Base-by-base conservation (phyloP, 768 basidiomycete genomes). In the Suillus tomentosus region DNA sequence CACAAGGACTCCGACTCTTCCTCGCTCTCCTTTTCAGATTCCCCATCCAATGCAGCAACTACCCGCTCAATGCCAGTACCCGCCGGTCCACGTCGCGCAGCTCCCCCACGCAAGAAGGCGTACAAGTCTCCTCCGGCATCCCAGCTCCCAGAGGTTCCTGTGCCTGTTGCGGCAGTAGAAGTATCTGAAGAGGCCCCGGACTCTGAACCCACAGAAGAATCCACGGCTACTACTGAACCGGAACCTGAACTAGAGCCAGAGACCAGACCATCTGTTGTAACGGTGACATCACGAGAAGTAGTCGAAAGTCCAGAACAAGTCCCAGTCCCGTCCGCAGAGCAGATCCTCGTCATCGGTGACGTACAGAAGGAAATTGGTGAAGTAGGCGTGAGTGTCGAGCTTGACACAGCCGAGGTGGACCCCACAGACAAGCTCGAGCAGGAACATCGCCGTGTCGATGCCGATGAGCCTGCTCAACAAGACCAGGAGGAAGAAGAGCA, bases 21-120 rank as follows among this genome's bases (percentile, higher is more conserved):
- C 15, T 65, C 62, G 34, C 65, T 74, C 40, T 67, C 76, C 3
- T 62, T 71, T 3, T 71, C 73, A 22, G 27, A 70, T 22, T 54
- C 69, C 69, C 1, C 51, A 5, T 58, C 57, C 24, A 37, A 19
- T 27, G 6, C 78, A 0, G 74, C 76, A 40, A 69, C 77, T 5
- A 62, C 79, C 13, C 81, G 80, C 42, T 77, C 85, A 0, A 93
- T 94, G 87, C 91, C 92, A 24, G 80, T 91, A 5, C 91, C 92
- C 15, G 83, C 85, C 15, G 87, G 80, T 19, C 92, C 92, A 50
- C 86, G 89, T 51, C 84, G 92, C 5, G 83, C 90, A 31, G 92
- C 82, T 3, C 91, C 90, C 56, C 92, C 93, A 10, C 81, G 92
- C 48, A 87, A 82, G 76, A 90, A 90, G 70, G 71, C 80, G 6